Base-by-base conservation (phyloP, 2,329 filamentous ascomycete genomes). In the Pestalotiopsis sp. region DNA sequence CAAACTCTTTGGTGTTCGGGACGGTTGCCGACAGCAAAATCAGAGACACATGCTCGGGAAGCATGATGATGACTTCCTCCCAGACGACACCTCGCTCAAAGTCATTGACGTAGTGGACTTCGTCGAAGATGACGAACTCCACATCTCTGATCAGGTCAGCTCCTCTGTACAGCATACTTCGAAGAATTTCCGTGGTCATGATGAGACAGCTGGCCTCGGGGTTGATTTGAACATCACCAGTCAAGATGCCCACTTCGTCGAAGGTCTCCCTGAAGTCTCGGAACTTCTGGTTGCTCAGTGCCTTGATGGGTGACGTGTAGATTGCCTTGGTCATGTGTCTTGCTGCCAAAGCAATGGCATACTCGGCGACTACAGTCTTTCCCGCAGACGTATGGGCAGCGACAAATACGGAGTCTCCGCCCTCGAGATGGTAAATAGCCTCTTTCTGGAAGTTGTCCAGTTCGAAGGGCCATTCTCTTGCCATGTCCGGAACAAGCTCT, bases 251-350 rank as follows among this genome's bases (percentile, higher is more conserved):
- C 20, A 99, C 96, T 79, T 99, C 96, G 68, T 97, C 94, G 75
- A 99, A 99, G 0, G 89, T 90, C 67, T 90, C 87, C 67, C 94
- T 89, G 78, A 99, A 99, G 78, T 99, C 96, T 71, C 96, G 89
- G 80, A 98, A 99, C 79, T 99, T 99, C 77, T 99, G 96, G 77
- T 99, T 99, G 81, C 96, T 98, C 67, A 99, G 83, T 2, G 96
- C 96, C 79, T 99, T 99, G 83, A 99, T 99, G 0, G 96, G 96
- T 0, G 96, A 98, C 0, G 96, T 99, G 78, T 99, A 99, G 71
- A 99, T 99, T 24, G 96, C 95, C 79, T 99, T 99, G 9, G 96
- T 99, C 95, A 98, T 98, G 78, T 99, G 96, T 77, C 95, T 97
- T n/a, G 94, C 91, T 38, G 96, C 96, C 68, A 99, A 84, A 6